Percentiles rank a stretch among this genome's conserved stretches.
These are phyloP conservation scores for Gonapodya prolifera DNA, from an alignment of 192 early-diverging fungal species.

Conservation along the genomic window DNA sequence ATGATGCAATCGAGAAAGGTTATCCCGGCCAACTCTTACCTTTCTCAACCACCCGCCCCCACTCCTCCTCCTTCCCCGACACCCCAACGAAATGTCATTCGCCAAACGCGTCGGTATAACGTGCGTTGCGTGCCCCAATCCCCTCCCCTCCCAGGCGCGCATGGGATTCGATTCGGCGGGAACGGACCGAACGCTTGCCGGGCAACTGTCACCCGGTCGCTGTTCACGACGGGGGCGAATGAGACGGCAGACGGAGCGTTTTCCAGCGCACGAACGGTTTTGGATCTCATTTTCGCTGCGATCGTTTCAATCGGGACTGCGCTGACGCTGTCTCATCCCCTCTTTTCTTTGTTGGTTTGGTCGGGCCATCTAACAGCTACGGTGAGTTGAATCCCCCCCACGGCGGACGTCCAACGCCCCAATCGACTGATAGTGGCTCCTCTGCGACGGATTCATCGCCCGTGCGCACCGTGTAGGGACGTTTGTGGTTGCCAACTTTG, in stretches of 20 bases:
- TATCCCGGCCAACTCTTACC: no score
- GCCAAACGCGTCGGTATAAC: neutral
- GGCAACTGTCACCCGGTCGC: neutral
- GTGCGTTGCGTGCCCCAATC: neutral
- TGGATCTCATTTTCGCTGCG: no score
- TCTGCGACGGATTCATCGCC: neutral
- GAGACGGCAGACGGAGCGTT: neutral
- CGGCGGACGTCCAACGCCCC: neutral
- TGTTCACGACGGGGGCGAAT: neutral
- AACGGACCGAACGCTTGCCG: no score
- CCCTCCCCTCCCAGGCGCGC: no score
- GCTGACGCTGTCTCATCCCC: no score
- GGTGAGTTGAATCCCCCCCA: neutral
- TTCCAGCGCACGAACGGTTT: neutral
- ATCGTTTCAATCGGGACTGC: no score
- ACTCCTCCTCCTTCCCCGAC: no score
- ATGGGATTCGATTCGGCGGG: no score
- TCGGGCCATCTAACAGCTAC: no score
- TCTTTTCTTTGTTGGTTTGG: no score
- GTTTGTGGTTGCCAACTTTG: neutral
- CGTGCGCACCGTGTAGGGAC: neutral
- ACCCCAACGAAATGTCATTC: conserved; percentile 1
- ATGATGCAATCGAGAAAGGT: no score
- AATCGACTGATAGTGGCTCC: neutral
- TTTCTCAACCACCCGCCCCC: no score